Evolutionary conservation across 164 flowering plant genomes (phyloP), one percentile per base, ranked within the genome.

Genomic region (Aristolochia californica): DNA sequence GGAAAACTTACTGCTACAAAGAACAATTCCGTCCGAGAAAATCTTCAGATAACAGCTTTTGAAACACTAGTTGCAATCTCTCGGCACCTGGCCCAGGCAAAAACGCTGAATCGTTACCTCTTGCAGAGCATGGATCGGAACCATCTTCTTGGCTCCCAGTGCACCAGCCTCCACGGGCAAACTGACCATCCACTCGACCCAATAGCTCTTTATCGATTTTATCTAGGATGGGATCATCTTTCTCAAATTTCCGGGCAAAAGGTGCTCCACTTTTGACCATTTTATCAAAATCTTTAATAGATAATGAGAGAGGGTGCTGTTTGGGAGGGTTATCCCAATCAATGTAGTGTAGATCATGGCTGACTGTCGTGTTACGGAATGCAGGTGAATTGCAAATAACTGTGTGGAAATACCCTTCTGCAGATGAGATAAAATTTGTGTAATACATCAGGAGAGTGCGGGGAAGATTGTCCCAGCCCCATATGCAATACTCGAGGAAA

Each of bases 261-360:
- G 91, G 83, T 0, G 99, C 95, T 7, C 88, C 85, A 68, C 96
- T 85, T 63, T 84, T 66, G 3, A 94, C 89, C 95, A 94, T 90
- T 45, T 79, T 73, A 45, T 73, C 70, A 45, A 79, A 85, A 63
- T 94, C 88, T 64, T 83, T 87, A 55, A 75, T 71, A 0, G 97
- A 59, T 61, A 90, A 70, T 9, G 75, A 48, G 45, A 63, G 63
- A 5, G 99, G 99, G 63, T 93, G 99, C 70, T 93, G 99, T 75
- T 85, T 93, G 0, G 99, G 99, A 66, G 99, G 99, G 67, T 21
- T 81, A 79, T 89, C 99, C 99, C 99, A 93, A 28, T 97, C 91
- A 60, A 93, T 93, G 74, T 87, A 93, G 75, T 93, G 99, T 16
- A 93, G 89, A 69, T 93, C 99, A 61, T 93, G 97, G 72, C 84